Evolutionary conservation across 257 asterid species (phyloP).

Genomic region (Gardenia jasminoides): DNA sequence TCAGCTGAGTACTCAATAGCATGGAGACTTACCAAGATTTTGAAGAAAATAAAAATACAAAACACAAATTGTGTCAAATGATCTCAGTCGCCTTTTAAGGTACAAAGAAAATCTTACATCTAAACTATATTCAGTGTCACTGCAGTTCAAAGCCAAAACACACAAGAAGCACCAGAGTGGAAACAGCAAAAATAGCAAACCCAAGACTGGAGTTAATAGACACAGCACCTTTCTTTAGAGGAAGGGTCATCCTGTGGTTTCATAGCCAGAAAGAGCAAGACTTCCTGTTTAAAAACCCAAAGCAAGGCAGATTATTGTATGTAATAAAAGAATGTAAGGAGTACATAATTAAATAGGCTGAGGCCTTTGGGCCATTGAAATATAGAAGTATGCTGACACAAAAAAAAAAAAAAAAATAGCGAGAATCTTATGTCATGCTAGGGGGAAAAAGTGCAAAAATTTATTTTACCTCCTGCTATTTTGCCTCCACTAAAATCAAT

Average conservation of each 20-base stretch:
- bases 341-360: not conserved
- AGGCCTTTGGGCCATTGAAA: not conserved
- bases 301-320: not conserved
- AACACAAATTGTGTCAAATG: not conserved
- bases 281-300: conserved; percentile 53
- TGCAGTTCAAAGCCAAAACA: not conserved
- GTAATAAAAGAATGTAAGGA: not conserved
- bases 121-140: not conserved
- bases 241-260: conserved; percentile 79
- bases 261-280: conserved; percentile 87
- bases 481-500: no score
- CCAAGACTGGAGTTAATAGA: not conserved
- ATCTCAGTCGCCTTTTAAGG: not conserved
- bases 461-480: not conserved
- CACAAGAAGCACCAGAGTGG: not conserved
- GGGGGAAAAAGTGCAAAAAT: not conserved
- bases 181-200: not conserved
- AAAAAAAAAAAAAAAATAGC: not conserved
- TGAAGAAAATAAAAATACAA: not conserved
- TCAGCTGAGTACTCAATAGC: not conserved
- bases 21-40: not conserved
- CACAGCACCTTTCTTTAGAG: conserved; percentile 47
- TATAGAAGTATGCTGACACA: not conserved
- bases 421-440: not conserved
- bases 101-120: not conserved